Conservation (phyloP, 768 basidiomycete species). For the Ephemerocybe angulata region DNA sequence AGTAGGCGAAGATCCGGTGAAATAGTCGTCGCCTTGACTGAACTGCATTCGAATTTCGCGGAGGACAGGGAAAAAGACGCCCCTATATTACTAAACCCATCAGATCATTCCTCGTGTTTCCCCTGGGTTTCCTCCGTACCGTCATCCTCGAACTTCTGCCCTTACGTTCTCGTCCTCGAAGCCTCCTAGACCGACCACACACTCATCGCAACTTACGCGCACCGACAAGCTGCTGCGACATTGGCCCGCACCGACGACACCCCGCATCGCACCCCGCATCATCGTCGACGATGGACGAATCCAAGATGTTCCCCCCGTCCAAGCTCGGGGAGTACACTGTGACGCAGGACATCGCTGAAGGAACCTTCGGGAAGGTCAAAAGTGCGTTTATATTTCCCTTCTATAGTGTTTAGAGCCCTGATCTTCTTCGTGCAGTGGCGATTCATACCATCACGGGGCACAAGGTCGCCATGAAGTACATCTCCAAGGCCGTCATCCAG, state of each 20-base stretch:
- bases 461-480: slow-evolving; percentile 96
- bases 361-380: slow-evolving; percentile 99
- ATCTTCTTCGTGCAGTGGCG: slow-evolving; percentile 59
- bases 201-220: too few relatives aligned
- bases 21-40: too few relatives aligned
- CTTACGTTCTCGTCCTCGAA: background rate
- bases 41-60: background rate
- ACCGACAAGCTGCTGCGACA: background rate
- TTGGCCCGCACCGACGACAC: background rate
- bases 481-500: slow-evolving; percentile 90
- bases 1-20: too few relatives aligned
- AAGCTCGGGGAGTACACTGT: slow-evolving; percentile 92
- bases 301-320: slow-evolving; percentile 47
- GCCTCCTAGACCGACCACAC: too few relatives aligned
- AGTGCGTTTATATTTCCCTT: slow-evolving; percentile 52
- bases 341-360: slow-evolving; percentile 85
- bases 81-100: background rate
- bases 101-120: background rate
- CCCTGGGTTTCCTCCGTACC: background rate
- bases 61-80: background rate
- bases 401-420: slow-evolving; percentile 8
- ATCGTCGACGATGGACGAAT: slow-evolving; percentile 27
- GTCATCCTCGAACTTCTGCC: background rate
- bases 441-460: slow-evolving; percentile 92
- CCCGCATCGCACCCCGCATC: background rate